Evolutionary conservation across 2,329 filamentous ascomycete species (phyloP).

Genomic region (Fusarium sp.): DNA sequence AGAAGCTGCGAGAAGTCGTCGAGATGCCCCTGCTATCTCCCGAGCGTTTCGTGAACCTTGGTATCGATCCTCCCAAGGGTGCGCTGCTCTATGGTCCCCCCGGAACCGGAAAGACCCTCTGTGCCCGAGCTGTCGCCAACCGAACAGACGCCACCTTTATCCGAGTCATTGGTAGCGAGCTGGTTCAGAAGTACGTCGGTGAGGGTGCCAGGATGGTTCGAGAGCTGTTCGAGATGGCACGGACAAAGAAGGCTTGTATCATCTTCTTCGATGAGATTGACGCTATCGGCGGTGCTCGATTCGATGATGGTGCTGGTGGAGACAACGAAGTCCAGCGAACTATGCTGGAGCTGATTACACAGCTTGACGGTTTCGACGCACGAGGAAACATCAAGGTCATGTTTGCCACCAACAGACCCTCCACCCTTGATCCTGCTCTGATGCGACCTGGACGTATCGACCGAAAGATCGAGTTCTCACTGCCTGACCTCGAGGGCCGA

Average conservation of each 20-base stretch:
- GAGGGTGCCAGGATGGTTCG: constrained; percentile 98
- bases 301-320: constrained; percentile 95
- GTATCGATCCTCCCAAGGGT: constrained; percentile 98
- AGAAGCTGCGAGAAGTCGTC: constrained; percentile 98
- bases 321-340: constrained; percentile 98
- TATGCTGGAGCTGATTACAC: constrained; percentile 97
- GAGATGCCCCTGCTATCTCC: constrained; percentile 98
- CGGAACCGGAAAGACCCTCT: constrained; percentile 98
- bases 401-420: constrained; percentile 98
- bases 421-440: constrained; percentile 93
- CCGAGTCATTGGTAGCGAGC: constrained; percentile 95
- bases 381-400: constrained; percentile 99
- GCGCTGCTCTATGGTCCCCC: constrained; percentile 96
- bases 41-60: constrained; percentile 97
- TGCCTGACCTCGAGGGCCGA: constrained; percentile 95
- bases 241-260: constrained; percentile 99
- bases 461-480: constrained; percentile 97
- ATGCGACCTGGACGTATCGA: constrained; percentile 98
- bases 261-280: constrained; percentile 98
- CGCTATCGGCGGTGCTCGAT: constrained; percentile 93
- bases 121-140: constrained; percentile 96
- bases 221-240: constrained; percentile 98
- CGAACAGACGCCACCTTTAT: constrained; percentile 99
- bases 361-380: constrained; percentile 95
- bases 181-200: constrained; percentile 99